These are phyloP conservation scores for Hypoxylon rickii DNA, from an alignment of 495 filamentous ascomycete genomes.

Conservation along the genomic window DNA sequence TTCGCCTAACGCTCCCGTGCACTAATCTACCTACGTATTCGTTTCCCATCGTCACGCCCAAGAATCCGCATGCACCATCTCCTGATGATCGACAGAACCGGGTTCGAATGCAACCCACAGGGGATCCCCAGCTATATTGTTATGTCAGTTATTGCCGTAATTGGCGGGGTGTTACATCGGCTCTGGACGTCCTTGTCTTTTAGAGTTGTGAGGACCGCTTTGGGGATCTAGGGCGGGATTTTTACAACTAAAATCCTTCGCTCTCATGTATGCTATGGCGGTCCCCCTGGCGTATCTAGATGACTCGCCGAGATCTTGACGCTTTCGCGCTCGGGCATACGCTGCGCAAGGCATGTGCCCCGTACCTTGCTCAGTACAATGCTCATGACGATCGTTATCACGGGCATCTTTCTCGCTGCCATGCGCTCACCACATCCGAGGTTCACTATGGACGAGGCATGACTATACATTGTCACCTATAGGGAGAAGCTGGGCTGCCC, in stretches of 20 bases:
- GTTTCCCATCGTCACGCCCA: slow-evolving; percentile 5
- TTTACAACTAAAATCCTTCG: background rate
- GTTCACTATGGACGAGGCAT: slow-evolving; percentile 11
- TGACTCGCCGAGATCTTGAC: slow-evolving; percentile 22
- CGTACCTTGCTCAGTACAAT: slow-evolving; percentile 3
- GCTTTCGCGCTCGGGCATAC: slow-evolving; percentile 4
- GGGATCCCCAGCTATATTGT: slow-evolving; percentile 13
- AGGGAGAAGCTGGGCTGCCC: slow-evolving; percentile 1
- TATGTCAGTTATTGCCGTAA: slow-evolving; percentile 23
- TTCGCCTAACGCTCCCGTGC: slow-evolving; percentile 2
- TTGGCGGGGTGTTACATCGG: slow-evolving; percentile 34
- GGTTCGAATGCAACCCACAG: slow-evolving; percentile 4
- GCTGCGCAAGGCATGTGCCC: slow-evolving; percentile 18
- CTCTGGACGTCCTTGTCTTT: slow-evolving; percentile 10
- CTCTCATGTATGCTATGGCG: too few relatives aligned
- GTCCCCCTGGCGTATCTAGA: slow-evolving; percentile 6
- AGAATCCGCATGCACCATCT: slow-evolving; percentile 9
- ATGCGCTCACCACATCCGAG: slow-evolving; percentile 28
- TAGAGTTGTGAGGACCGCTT: slow-evolving; percentile 1
- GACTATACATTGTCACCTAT: background rate
- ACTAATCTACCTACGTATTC: background rate
- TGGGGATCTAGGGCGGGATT: background rate
- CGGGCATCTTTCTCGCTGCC: slow-evolving; percentile 18
- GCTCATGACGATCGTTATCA: slow-evolving; percentile 21
- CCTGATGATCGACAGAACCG: slow-evolving; percentile 22